These are phyloP conservation scores for Triticum turgidum DNA, from an alignment of 176 grass and related monocot species.

Conservation along the genomic window DNA sequence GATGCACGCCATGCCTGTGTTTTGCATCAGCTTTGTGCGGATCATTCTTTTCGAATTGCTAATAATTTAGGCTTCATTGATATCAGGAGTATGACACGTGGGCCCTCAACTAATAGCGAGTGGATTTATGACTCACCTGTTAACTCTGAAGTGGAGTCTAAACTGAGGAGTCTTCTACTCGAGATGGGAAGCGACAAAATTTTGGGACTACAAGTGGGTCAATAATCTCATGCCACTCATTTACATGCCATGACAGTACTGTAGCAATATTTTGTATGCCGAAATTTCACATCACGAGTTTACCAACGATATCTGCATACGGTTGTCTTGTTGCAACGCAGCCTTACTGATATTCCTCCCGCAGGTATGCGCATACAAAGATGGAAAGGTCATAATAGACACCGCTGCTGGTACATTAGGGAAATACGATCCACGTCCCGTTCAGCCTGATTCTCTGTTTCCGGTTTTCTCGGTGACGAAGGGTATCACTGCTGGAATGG, in stretches of 20 bases:
- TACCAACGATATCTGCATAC: neutral
- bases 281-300: neutral
- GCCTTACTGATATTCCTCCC: slow-evolving; percentile 22
- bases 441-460: slow-evolving; percentile 95
- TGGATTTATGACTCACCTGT: slow-evolving; percentile 89
- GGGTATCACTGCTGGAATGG: slow-evolving; percentile 89
- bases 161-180: slow-evolving; percentile 66
- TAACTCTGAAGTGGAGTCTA: slow-evolving; percentile 85
- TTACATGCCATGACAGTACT: neutral
- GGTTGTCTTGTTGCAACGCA: neutral
- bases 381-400: slow-evolving; percentile 98
- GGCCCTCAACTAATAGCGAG: slow-evolving; percentile 37
- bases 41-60: slow-evolving; percentile 20
- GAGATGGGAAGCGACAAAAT: slow-evolving; percentile 89
- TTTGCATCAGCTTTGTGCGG: slow-evolving; percentile 19
- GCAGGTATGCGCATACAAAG: slow-evolving; percentile 95
- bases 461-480: slow-evolving; percentile 98
- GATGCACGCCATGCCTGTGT: slow-evolving; percentile 12
- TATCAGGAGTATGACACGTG: slow-evolving; percentile 49
- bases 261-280: slow-evolving; percentile 5
- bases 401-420: slow-evolving; percentile 81
- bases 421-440: slow-evolving; percentile 89
- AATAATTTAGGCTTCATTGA: slow-evolving; percentile 29
- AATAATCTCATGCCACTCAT: neutral
- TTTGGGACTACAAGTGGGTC: slow-evolving; percentile 91